Conservation (phyloP, 176 grass and related monocot genomes). For the Aegilops longissima region DNA sequence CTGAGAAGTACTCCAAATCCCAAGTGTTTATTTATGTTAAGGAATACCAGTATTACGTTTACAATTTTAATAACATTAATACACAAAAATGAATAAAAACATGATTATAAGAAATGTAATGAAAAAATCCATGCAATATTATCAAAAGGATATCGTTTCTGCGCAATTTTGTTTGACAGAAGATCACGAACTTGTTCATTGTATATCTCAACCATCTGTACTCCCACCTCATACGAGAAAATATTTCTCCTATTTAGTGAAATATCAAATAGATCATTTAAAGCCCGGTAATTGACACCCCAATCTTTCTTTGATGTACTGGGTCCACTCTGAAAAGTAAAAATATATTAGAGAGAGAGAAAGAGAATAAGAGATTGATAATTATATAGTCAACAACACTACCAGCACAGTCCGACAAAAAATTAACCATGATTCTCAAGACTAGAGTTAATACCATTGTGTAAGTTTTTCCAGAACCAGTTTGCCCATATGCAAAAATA, state of each 20-base stretch:
- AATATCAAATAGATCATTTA: slow-evolving; percentile 96
- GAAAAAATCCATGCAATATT: not conserved
- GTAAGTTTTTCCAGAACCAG: slow-evolving; percentile 98
- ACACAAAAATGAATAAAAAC: not conserved
- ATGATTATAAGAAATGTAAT: not conserved
- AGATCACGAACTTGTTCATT: slow-evolving; percentile 99
- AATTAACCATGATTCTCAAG: not conserved
- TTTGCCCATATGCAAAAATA: slow-evolving; percentile 99
- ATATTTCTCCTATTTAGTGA: slow-evolving; percentile 78
- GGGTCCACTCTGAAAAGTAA: slow-evolving; percentile 75
- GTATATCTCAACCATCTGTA: slow-evolving; percentile 99
- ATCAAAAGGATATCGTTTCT: slow-evolving; percentile 94
- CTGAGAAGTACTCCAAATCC: slow-evolving; percentile 88
- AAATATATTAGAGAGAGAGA: not conserved
- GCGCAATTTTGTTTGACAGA: slow-evolving; percentile 73
- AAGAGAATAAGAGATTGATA: slow-evolving; percentile 16
- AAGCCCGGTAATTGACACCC: slow-evolving; percentile 95
- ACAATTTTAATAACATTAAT: not conserved
- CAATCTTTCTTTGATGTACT: slow-evolving; percentile 79
- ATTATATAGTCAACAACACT: not conserved
- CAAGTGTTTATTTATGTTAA: slow-evolving; percentile 67
- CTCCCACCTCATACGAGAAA: slow-evolving; percentile 86
- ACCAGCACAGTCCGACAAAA: not conserved
- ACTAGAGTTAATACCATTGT: slow-evolving; percentile 62
- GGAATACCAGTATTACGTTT: not conserved